Evolutionary conservation across 1,139 yeast genomes (phyloP).

Genomic region (Nakaseomyces bracarensis): DNA sequence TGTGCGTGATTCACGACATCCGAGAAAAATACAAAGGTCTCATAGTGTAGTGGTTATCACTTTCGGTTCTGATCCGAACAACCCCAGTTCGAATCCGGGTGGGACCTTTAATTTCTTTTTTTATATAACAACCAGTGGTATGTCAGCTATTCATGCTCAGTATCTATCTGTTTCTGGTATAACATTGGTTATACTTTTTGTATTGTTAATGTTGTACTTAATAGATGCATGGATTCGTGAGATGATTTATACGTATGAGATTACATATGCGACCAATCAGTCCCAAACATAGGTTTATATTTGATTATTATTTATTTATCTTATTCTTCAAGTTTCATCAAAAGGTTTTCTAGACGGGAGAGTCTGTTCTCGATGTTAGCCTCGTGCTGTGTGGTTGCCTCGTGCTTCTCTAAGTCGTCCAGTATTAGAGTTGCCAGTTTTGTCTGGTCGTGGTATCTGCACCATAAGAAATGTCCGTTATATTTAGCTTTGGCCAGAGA

Average conservation of each 20-base stretch:
- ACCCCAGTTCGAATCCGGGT: constrained; percentile 97
- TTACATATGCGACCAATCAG: no score
- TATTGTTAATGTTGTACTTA: no score
- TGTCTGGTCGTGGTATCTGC: constrained; percentile 15
- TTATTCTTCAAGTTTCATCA: no score
- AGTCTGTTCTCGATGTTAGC: no score
- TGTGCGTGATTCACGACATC: background rate
- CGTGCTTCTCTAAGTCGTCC: constrained; percentile 1
- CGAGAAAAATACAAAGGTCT: constrained; percentile 5
- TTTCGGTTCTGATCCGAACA: constrained; percentile 68
- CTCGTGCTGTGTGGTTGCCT: background rate
- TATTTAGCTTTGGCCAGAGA: constrained; percentile 9
- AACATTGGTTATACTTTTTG: background rate
- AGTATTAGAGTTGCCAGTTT: constrained; percentile 10
- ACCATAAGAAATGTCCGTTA: constrained; percentile 19
- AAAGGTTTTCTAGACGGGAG: no score
- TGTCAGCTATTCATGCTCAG: no score
- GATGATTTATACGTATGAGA: no score
- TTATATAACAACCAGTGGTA: no score
- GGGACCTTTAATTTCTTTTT: constrained; percentile 50
- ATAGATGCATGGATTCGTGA: no score
- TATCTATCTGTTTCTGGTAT: background rate
- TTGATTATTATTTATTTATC: no score
- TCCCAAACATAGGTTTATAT: no score
- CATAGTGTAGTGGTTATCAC: constrained; percentile 62